Evolutionary conservation across 352 stramenopile genomes (phyloP), one percentile per base, ranked within the genome.

Genomic region (Phytophthora sp.): DNA sequence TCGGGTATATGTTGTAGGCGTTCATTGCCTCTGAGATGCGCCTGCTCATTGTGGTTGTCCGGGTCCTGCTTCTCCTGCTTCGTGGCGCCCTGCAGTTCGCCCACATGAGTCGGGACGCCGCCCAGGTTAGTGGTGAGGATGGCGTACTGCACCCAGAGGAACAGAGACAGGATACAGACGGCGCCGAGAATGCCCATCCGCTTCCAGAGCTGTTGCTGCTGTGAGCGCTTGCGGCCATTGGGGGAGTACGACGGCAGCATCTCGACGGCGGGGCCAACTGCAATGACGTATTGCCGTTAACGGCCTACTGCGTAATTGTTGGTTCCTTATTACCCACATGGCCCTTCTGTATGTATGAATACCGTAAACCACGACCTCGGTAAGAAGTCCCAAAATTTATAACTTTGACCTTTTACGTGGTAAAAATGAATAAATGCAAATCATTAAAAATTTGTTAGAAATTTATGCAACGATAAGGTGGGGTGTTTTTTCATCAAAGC

Each of bases 61-160:
- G 39, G 42, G 42, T 31, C 38, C n/a, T 66, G 49, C 38, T 16
- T 13, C 20, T 68, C 49, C 49, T 63, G 61, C 20, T 62, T 58
- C 42, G 60, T 63, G 50, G 57, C 46, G 49, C 44, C 50, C 21
- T 64, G 65, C 18, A 79, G 27, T 21, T 72, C 63, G 29, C 30
- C 66, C 33, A 72, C 45, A 23, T 73, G 54, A 23, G 58, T 31
- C 12, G 73, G 58, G 41, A 68, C 39, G 11, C 54, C 53, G 21
- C 59, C 65, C 11, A 83, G 50, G n/a, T 68, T 69, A 13, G 69
- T 72, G 23, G 67, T 77, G 20, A 88, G 31, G 50, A 90, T 74
- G 29, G 72, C 73, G 68, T 84, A 86, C 61, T 89, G 82, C 58
- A 84, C 69, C 71, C 66, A 88, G 7, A 89, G 15, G 41, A 88